Evolutionary conservation across 257 asterid species (phyloP), one percentile per base, ranked within the genome.

Genomic region (Solanum sejunctum): DNA sequence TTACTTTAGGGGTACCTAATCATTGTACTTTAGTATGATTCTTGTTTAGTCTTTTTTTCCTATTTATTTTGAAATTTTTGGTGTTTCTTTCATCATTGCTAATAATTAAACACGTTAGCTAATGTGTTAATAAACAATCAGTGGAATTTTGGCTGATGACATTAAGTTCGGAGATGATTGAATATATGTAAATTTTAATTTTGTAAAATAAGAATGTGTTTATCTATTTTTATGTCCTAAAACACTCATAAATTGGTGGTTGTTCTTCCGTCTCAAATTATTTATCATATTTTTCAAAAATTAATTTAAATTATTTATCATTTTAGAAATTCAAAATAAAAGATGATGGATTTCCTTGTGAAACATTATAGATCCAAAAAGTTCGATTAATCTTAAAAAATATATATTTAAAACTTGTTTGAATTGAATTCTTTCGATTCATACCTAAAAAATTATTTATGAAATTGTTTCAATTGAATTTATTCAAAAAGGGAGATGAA

Each of bases 61-160:
- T 8, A 51, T 9, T 51, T 51, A 51, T 51, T 77, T 77, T 77
- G 82, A 26, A 47, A 77, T 77, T 77, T 77, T 26, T 26, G 1
- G 20, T 17, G 43, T 51, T 51, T 77, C 63, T 77, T 51, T 77
- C 47, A 77, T 77, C 23, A 77, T 77, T 77, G 10, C 17, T 9
- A 23, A 77, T 77, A 16, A 77, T 16, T 77, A 77, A 51, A 77
- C 82, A 51, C 47, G 82, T 51, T 49, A 77, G 47, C 39, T 77
- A 15, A 15, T 51, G 21, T 12, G 6, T 15, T 2, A 49, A 75
- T 20, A 51, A 49, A 23, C 43, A 21, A 21, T 49, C 58, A 47
- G 21, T 75, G 21, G 52, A 51, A 23, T 77, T 69, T 36, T 69
- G 51, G 15, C 12, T 28, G 72, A 26, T 36, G 41, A 36, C 6